Percentiles rank a stretch among this genome's conserved stretches.
These are phyloP conservation scores for Aureobasidium namibiae DNA, from an alignment of 2,329 filamentous ascomycete genomes.

Conservation along the genomic window DNA sequence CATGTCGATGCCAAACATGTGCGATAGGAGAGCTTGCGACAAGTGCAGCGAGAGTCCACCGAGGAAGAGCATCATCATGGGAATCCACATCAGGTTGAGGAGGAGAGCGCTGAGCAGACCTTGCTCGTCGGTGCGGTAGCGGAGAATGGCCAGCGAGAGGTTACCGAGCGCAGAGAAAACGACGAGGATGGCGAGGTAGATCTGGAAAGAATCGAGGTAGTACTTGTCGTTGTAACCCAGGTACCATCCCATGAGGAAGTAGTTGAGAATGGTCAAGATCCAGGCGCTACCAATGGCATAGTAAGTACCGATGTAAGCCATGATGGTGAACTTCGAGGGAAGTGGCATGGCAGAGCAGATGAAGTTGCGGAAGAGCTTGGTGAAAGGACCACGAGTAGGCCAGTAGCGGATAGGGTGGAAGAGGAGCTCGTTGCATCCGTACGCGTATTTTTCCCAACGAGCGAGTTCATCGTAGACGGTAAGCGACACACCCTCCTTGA, in stretches of 20 bases:
- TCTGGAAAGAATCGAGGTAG: slow-evolving; percentile 70
- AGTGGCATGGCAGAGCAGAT: slow-evolving; percentile 64
- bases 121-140: slow-evolving; percentile 61
- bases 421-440: slow-evolving; percentile 73
- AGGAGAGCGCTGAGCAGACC: slow-evolving; percentile 46
- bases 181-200: slow-evolving; percentile 73
- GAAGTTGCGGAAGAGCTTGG: slow-evolving; percentile 68
- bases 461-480: slow-evolving; percentile 79
- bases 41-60: slow-evolving; percentile 34
- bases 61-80: slow-evolving; percentile 32
- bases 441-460: slow-evolving; percentile 82
- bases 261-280: slow-evolving; percentile 65
- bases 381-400: slow-evolving; percentile 67
- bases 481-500: slow-evolving; percentile 75
- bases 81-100: slow-evolving; percentile 59
- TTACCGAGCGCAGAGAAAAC: slow-evolving; percentile 72
- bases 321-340: slow-evolving; percentile 66
- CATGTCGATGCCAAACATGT: slow-evolving; percentile 35
- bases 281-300: slow-evolving; percentile 70
- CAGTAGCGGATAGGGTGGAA: slow-evolving; percentile 71
- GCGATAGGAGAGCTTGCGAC: slow-evolving; percentile 31
- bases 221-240: slow-evolving; percentile 72
- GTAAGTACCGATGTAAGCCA: slow-evolving; percentile 73
- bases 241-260: slow-evolving; percentile 69
- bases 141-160: slow-evolving; percentile 61